These are phyloP conservation scores for Puccinia hordei DNA, from an alignment of 1,284 basidiomycete species.

Conservation along the genomic window DNA sequence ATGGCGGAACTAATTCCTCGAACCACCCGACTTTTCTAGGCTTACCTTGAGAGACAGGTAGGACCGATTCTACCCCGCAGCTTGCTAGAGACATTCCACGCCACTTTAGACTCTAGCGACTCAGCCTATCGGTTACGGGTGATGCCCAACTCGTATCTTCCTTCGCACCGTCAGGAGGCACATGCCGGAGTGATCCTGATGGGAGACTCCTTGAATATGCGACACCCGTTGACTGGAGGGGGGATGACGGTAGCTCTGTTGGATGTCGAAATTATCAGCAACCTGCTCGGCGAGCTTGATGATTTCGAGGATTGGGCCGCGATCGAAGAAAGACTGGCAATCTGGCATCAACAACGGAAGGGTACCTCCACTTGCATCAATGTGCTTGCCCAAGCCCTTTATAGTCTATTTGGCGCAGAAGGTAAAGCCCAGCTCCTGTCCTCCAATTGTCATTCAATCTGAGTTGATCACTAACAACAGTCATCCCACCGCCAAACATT, in stretches of 20 bases:
- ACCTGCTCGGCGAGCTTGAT: constrained; percentile 64
- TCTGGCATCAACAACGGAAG: constrained; percentile 85
- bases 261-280: constrained; percentile 75
- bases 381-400: constrained; percentile 84
- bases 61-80: constrained; percentile 75
- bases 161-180: constrained; percentile 71
- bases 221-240: constrained; percentile 92
- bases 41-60: constrained; percentile 71
- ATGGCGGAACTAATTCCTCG: background rate
- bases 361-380: constrained; percentile 79
- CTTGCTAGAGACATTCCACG: constrained; percentile 68
- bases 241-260: constrained; percentile 92
- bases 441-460: background rate
- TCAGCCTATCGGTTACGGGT: constrained; percentile 70
- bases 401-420: constrained; percentile 83
- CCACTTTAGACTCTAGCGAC: constrained; percentile 66
- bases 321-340: constrained; percentile 66
- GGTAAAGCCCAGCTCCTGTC: constrained; percentile 5
- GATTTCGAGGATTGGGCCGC: constrained; percentile 67
- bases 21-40: constrained; percentile 60
- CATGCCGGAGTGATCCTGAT: constrained; percentile 78
- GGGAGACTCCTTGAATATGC: constrained; percentile 99
- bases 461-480: background rate
- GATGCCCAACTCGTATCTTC: constrained; percentile 96
- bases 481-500: background rate